Conservation (phyloP, 495 filamentous ascomycete species). For the Talaromyces thailandensis region DNA sequence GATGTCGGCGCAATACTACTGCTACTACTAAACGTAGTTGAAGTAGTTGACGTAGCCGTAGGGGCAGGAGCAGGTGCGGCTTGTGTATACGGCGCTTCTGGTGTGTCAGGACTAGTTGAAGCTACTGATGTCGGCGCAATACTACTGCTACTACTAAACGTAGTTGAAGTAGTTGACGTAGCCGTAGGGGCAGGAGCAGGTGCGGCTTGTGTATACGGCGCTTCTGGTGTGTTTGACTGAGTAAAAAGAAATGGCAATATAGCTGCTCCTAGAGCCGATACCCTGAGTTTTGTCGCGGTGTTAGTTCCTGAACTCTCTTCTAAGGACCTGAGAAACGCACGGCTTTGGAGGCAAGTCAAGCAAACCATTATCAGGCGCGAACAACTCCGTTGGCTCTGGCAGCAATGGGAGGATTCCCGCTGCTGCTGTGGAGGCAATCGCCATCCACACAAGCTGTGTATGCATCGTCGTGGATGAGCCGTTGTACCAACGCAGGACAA, state of each 20-base stretch:
- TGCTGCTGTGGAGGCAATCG: slow-evolving; percentile 4
- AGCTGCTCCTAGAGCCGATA: not conserved
- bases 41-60: not conserved
- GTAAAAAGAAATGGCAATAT: not conserved
- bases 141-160: not conserved
- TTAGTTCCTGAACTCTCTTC: not conserved
- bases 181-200: not conserved
- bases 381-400: not conserved
- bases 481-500: too few relatives aligned
- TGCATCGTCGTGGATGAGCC: not conserved
- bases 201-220: not conserved
- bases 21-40: not conserved
- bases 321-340: not conserved
- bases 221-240: not conserved
- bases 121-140: not conserved
- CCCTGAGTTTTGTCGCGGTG: not conserved
- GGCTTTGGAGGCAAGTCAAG: not conserved
- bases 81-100: not conserved
- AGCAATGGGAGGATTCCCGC: slow-evolving; percentile 1
- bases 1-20: not conserved
- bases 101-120: not conserved
- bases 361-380: slow-evolving; percentile 1
- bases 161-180: not conserved
- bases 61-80: not conserved
- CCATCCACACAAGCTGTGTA: slow-evolving; percentile 6